Evolutionary conservation across 2,329 filamentous ascomycete species (phyloP).

Genomic region (Blastomyces parvus): DNA sequence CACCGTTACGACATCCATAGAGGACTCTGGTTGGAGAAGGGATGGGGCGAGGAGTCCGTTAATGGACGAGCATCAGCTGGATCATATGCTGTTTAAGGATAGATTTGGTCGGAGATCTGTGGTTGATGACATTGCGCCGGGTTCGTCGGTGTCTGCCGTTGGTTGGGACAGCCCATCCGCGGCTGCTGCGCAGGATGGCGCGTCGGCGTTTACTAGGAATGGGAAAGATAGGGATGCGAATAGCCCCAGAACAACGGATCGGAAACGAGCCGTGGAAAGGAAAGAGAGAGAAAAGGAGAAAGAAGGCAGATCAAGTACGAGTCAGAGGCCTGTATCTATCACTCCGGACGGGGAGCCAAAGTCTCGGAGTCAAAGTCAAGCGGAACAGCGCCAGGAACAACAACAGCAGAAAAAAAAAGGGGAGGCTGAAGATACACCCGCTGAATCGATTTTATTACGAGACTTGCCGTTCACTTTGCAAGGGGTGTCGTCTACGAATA

Average conservation of each 20-base stretch:
- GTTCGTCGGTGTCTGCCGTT: slow-evolving; percentile 34
- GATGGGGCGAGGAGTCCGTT: slow-evolving; percentile 29
- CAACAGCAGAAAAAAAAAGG: slow-evolving; percentile 8
- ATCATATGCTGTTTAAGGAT: slow-evolving; percentile 29
- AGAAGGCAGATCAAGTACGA: slow-evolving; percentile 11
- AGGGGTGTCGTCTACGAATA: slow-evolving; percentile 75
- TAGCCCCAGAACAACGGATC: background rate
- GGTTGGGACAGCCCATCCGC: slow-evolving; percentile 22
- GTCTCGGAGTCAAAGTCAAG: slow-evolving; percentile 15
- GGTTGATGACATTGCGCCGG: slow-evolving; percentile 26
- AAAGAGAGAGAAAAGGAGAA: slow-evolving; percentile 17
- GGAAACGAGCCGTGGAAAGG: slow-evolving; percentile 9
- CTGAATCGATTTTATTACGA: slow-evolving; percentile 56
- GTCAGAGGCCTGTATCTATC: background rate
- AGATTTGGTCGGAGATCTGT: slow-evolving; percentile 16
- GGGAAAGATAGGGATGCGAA: slow-evolving; percentile 15
- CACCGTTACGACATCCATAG: slow-evolving; percentile 2
- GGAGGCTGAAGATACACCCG: slow-evolving; percentile 12
- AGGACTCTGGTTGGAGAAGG: background rate
- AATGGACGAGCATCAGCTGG: slow-evolving; percentile 31
- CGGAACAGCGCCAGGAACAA: slow-evolving; percentile 11
- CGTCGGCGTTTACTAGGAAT: slow-evolving; percentile 1
- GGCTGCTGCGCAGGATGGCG: slow-evolving; percentile 19
- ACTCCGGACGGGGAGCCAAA: background rate
- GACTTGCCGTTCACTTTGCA: slow-evolving; percentile 91